Evolutionary conservation across 306 rosid genomes (phyloP).

Genomic region (Leucaena leucocephala): DNA sequence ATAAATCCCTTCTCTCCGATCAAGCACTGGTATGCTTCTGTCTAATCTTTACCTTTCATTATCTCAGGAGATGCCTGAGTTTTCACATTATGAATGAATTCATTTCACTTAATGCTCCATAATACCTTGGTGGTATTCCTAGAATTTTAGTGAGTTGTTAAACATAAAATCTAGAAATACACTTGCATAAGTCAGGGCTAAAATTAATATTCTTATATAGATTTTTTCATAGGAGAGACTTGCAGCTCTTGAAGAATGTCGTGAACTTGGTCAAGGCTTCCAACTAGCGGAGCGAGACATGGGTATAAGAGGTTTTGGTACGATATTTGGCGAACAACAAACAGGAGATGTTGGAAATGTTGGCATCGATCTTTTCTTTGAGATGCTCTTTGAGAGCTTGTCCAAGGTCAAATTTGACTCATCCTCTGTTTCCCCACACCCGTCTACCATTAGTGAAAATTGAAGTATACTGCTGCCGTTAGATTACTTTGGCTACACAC

Average conservation of each 20-base stretch:
- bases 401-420: constrained; percentile 66
- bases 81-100: constrained; percentile 12
- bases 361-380: constrained; percentile 95
- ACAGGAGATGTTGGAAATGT: constrained; percentile 97
- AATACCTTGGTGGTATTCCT: constrained; percentile 16
- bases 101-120: not conserved
- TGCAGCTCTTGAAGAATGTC: constrained; percentile 88
- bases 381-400: constrained; percentile 99
- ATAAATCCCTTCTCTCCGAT: constrained; percentile 73
- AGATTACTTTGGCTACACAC: constrained; percentile 23
- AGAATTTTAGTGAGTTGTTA: not conserved
- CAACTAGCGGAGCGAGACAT: constrained; percentile 97
- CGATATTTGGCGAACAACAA: constrained; percentile 93
- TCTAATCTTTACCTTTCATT: constrained; percentile 32
- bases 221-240: constrained; percentile 77
- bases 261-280: constrained; percentile 97
- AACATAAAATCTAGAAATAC: constrained; percentile 29
- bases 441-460: constrained; percentile 23
- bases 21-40: constrained; percentile 72
- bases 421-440: constrained; percentile 20
- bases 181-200: constrained; percentile 27
- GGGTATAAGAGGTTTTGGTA: constrained; percentile 97
- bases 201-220: constrained; percentile 46
- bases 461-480: constrained; percentile 1
- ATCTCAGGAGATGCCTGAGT: constrained; percentile 19